phyloP scores from a whole-genome alignment of 495 filamentous ascomycete genomes.

The Beverwykella pulmonaria region DNA sequence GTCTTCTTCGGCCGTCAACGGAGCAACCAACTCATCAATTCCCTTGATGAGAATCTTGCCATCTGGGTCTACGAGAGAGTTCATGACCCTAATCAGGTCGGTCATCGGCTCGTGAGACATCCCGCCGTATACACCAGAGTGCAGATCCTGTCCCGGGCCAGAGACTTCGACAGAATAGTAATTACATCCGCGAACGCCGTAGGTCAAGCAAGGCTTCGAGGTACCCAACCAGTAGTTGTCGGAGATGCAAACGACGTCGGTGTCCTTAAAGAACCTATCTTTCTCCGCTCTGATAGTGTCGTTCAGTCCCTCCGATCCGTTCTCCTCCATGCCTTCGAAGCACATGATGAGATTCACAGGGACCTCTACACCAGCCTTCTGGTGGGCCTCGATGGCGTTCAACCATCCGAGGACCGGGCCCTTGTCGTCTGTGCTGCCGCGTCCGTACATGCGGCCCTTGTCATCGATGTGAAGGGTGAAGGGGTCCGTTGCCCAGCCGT shows the following conservation, averaged over 20 bases:
- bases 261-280: conserved; percentile 89
- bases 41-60: conserved; percentile 91
- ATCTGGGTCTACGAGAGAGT: conserved; percentile 78
- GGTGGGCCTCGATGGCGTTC: conserved; percentile 96
- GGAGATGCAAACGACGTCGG: conserved; percentile 96
- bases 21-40: conserved; percentile 86
- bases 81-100: conserved; percentile 80
- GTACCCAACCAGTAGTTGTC: conserved; percentile 99
- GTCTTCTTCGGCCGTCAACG: conserved; percentile 83
- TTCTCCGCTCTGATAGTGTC: conserved; percentile 88
- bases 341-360: conserved; percentile 99
- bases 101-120: conserved; percentile 98
- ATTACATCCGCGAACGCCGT: conserved; percentile 95
- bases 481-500: conserved; percentile 96
- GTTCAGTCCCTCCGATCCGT: conserved; percentile 94
- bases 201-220: conserved; percentile 96
- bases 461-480: conserved; percentile 87
- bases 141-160: conserved; percentile 89
- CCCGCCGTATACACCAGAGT: conserved; percentile 95
- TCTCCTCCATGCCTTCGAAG: conserved; percentile 99
- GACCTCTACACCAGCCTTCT: conserved; percentile 89
- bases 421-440: conserved; percentile 97
- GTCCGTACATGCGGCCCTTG: conserved; percentile 91
- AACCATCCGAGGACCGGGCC: conserved; percentile 97
- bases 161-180: conserved; percentile 90